Evolutionary conservation across 495 filamentous ascomycete genomes (phyloP).

Genomic region (Penicillium egyptiacum): DNA sequence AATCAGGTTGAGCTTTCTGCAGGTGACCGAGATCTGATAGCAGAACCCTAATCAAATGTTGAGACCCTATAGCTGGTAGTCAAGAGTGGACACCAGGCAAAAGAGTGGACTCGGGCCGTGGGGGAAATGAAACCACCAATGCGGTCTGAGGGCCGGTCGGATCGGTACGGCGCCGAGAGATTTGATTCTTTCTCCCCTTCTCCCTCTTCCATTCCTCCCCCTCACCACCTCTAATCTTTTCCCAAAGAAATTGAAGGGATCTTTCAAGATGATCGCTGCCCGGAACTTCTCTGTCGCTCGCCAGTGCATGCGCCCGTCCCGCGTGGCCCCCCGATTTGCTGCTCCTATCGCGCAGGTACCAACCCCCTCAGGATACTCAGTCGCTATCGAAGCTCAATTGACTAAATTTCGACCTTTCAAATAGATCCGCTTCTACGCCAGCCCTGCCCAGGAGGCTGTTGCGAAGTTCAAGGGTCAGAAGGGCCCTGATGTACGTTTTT

Average conservation of each 20-base stretch:
- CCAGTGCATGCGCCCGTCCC: slow-evolving; percentile 55
- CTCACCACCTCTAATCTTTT: slow-evolving; percentile 17
- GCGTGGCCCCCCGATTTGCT: slow-evolving; percentile 47
- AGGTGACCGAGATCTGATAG: slow-evolving; percentile 9
- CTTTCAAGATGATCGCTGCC: slow-evolving; percentile 57
- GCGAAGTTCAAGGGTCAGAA: slow-evolving; percentile 92
- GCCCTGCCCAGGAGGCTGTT: slow-evolving; percentile 66
- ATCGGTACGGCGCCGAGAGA: slow-evolving; percentile 43
- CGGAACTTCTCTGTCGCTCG: slow-evolving; percentile 57
- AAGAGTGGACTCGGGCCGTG: slow-evolving; percentile 32
- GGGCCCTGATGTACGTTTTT: slow-evolving; percentile 69
- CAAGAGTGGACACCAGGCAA: slow-evolving; percentile 22
- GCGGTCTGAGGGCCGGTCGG: slow-evolving; percentile 39
- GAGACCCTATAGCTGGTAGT: slow-evolving; percentile 21
- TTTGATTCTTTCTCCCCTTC: slow-evolving; percentile 31
- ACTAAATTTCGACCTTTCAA: slow-evolving; percentile 28
- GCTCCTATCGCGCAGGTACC: slow-evolving; percentile 55
- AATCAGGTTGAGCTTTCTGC: slow-evolving; percentile 2
- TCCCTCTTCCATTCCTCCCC: slow-evolving; percentile 30
- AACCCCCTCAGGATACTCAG: slow-evolving; percentile 15
- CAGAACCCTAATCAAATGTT: slow-evolving; percentile 13
- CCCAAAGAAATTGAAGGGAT: slow-evolving; percentile 24
- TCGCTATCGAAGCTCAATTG: slow-evolving; percentile 15
- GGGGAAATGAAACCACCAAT: slow-evolving; percentile 31
- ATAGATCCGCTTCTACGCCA: slow-evolving; percentile 52